A percentile compares a stretch with the other conserved stretches of the same genome.
These are phyloP conservation scores for Arabidopsis arenosa DNA, from an alignment of 345 rosid genomes.

Conservation along the genomic window DNA sequence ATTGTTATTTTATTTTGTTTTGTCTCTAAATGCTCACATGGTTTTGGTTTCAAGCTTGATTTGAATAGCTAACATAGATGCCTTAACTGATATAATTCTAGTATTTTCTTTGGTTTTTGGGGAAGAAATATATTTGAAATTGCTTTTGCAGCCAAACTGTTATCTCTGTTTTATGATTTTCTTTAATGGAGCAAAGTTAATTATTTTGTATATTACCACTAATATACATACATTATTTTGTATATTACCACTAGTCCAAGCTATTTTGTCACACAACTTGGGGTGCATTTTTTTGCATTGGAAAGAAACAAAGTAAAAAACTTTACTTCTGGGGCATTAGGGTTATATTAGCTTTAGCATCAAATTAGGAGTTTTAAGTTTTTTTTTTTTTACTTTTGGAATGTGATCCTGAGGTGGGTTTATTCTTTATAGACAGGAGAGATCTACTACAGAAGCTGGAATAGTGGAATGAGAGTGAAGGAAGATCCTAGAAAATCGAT, in stretches of 20 bases:
- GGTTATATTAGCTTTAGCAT: slow-evolving; percentile 1
- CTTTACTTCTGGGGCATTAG: not conserved
- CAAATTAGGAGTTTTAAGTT: not conserved
- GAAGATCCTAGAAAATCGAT: slow-evolving; percentile 60
- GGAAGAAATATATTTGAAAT: not conserved
- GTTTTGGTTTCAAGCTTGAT: not conserved
- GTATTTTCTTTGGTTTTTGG: not conserved
- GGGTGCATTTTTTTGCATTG: slow-evolving; percentile 4
- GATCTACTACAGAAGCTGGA: slow-evolving; percentile 84
- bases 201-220: too few relatives aligned
- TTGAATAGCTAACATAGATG: not conserved
- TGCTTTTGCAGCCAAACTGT: not conserved
- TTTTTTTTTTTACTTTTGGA: not conserved
- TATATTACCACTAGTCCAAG: not conserved
- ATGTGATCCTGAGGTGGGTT: not conserved
- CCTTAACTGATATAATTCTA: slow-evolving; percentile 16
- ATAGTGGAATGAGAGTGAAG: slow-evolving; percentile 65
- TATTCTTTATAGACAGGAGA: slow-evolving; percentile 71
- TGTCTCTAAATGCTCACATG: slow-evolving; percentile 9
- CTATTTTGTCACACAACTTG: not conserved
- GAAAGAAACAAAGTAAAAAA: slow-evolving; percentile 6
- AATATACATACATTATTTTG: too few relatives aligned
- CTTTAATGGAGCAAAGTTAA: not conserved
- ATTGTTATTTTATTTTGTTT: slow-evolving; percentile 24
- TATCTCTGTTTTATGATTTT: not conserved